Evolutionary conservation across 371 early-diverging fungal genomes (phyloP).

Genomic region (Fennellomyces sp.): DNA sequence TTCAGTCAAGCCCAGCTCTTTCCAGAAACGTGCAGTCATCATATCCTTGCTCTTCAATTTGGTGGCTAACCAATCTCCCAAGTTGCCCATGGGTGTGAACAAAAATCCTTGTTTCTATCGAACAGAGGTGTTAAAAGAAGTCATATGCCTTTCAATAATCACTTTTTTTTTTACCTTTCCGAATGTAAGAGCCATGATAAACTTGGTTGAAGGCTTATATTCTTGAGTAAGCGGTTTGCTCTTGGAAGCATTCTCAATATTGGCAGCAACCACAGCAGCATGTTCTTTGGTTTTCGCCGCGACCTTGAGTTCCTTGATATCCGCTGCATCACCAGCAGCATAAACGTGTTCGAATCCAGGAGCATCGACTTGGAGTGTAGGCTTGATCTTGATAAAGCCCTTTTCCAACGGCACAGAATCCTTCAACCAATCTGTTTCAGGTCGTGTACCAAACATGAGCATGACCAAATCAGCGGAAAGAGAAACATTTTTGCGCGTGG

Average conservation of each 20-base stretch:
- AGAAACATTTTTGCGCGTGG: slow-evolving; percentile 31
- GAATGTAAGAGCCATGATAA: slow-evolving; percentile 34
- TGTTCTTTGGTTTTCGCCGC: slow-evolving; percentile 49
- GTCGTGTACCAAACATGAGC: slow-evolving; percentile 46
- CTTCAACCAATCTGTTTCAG: slow-evolving; percentile 29
- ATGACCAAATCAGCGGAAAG: slow-evolving; percentile 56
- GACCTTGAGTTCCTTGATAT: slow-evolving; percentile 52
- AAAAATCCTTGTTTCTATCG: background rate
- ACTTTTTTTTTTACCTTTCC: slow-evolving; percentile 26
- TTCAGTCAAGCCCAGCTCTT: background rate
- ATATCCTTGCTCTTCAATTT: background rate
- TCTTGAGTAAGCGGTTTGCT: slow-evolving; percentile 13
- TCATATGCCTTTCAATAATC: background rate
- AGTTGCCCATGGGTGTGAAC: background rate
- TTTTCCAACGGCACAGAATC: slow-evolving; percentile 13
- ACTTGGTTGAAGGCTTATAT: slow-evolving; percentile 24
- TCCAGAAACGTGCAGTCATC: background rate
- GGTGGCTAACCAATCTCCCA: slow-evolving; percentile 2
- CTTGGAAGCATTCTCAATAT: slow-evolving; percentile 39
- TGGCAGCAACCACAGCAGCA: slow-evolving; percentile 34
- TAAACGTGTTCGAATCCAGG: slow-evolving; percentile 47
- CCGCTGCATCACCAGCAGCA: slow-evolving; percentile 62
- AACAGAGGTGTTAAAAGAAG: background rate
- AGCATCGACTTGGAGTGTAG: slow-evolving; percentile 59
- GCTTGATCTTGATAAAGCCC: slow-evolving; percentile 42